phyloP scores from a whole-genome alignment of 768 basidiomycete genomes.

The Terana coerulea region DNA sequence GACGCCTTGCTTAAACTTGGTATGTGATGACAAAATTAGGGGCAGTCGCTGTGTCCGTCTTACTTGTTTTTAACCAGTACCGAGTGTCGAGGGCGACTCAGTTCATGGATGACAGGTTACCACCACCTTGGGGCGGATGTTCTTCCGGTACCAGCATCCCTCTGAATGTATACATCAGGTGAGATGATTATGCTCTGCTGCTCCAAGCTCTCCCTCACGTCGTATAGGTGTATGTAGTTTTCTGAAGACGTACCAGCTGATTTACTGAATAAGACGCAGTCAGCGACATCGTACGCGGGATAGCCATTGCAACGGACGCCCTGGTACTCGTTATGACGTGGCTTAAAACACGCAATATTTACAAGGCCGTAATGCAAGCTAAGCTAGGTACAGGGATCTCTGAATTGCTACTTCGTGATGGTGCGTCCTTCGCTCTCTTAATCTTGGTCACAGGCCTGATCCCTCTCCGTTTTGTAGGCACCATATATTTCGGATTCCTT shows the following conservation, averaged over 20 bases:
- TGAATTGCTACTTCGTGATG: slow-evolving; percentile 7
- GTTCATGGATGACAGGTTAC: background rate
- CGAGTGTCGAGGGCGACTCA: background rate
- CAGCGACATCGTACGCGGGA: slow-evolving; percentile 1
- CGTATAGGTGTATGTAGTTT: slow-evolving; percentile 6
- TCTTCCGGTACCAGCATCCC: background rate
- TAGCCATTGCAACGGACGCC: slow-evolving; percentile 10
- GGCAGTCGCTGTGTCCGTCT: no score
- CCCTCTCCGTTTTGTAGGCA: no score
- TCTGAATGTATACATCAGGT: slow-evolving; percentile 4
- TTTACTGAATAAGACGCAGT: slow-evolving; percentile 6
- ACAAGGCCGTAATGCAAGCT: background rate
- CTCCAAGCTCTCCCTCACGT: no score
- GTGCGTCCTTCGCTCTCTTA: slow-evolving; percentile 6
- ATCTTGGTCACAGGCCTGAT: background rate
- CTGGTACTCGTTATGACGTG: slow-evolving; percentile 12
- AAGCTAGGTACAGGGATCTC: slow-evolving; percentile 1
- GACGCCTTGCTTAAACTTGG: slow-evolving; percentile 4
- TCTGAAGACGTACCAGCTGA: background rate
- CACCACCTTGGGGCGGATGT: slow-evolving; percentile 9
- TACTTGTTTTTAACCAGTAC: slow-evolving; percentile 1
- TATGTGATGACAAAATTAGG: no score
- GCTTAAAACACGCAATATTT: slow-evolving; percentile 7
- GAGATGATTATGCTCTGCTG: no score
- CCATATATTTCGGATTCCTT: slow-evolving; percentile 1